Evolutionary conservation across 1,284 basidiomycete genomes (phyloP).

Genomic region (Cryptococcus floricola): DNA sequence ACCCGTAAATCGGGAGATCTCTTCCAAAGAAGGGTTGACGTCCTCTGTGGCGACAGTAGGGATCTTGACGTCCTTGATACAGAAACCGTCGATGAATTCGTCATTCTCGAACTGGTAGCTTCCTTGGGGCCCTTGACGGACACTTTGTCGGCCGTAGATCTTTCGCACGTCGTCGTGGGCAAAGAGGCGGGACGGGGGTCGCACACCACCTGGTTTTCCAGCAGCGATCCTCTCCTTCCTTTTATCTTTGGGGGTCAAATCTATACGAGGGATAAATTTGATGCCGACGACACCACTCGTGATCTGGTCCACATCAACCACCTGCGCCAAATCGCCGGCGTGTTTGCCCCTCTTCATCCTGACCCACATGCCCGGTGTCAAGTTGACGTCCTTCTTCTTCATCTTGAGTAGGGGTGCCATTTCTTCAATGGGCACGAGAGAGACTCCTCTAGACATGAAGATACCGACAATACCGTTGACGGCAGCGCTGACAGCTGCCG

Average conservation of each 20-base stretch:
- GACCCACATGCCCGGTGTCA: slow-evolving; percentile 89
- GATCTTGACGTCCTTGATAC: slow-evolving; percentile 93
- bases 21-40: slow-evolving; percentile 91
- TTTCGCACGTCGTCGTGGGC: slow-evolving; percentile 89
- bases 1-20: slow-evolving; percentile 85
- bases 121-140: slow-evolving; percentile 60
- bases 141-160: slow-evolving; percentile 73
- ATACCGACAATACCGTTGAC: slow-evolving; percentile 88
- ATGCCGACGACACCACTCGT: slow-evolving; percentile 68
- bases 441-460: slow-evolving; percentile 70
- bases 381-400: slow-evolving; percentile 85
- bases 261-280: slow-evolving; percentile 94
- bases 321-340: slow-evolving; percentile 89
- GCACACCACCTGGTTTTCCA: slow-evolving; percentile 42
- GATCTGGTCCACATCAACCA: slow-evolving; percentile 91
- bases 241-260: slow-evolving; percentile 85
- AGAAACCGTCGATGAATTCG: slow-evolving; percentile 89
- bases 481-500: slow-evolving; percentile 80
- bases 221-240: slow-evolving; percentile 57
- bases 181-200: slow-evolving; percentile 89
- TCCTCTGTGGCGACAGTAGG: slow-evolving; percentile 76
- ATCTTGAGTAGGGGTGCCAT: slow-evolving; percentile 96
- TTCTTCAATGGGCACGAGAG: slow-evolving; percentile 92
- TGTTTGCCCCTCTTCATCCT: slow-evolving; percentile 93
- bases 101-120: slow-evolving; percentile 85